Conservation (phyloP, 257 asterid species). For the Craterostigma plantagineum region DNA sequence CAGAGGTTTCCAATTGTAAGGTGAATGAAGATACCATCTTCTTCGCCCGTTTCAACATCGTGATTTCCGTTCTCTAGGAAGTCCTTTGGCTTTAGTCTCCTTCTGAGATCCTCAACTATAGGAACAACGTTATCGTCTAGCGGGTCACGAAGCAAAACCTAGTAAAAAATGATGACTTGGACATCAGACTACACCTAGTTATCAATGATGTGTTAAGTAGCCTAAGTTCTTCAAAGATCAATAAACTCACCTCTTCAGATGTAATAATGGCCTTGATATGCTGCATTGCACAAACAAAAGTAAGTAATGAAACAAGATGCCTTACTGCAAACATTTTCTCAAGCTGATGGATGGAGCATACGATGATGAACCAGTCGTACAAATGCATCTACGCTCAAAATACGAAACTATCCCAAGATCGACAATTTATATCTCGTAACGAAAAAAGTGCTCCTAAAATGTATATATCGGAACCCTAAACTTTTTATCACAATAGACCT, state of each 20-base stretch:
- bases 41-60: slow-evolving; percentile 48
- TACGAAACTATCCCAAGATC: too few relatives aligned
- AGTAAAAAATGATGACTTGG: not conserved
- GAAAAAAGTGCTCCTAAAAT: too few relatives aligned
- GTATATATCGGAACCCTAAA: too few relatives aligned
- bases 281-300: slow-evolving; percentile 25
- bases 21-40: slow-evolving; percentile 36
- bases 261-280: slow-evolving; percentile 81
- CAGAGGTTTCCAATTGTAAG: not conserved
- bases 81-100: slow-evolving; percentile 28
- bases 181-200: not conserved
- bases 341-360: too few relatives aligned
- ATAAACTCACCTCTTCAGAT: slow-evolving; percentile 45
- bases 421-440: too few relatives aligned
- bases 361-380: too few relatives aligned
- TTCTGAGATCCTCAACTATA: slow-evolving; percentile 53
- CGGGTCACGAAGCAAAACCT: slow-evolving; percentile 69
- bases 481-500: too few relatives aligned
- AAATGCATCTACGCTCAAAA: too few relatives aligned
- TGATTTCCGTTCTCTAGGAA: slow-evolving; percentile 22
- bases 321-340: too few relatives aligned
- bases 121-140: slow-evolving; percentile 47
- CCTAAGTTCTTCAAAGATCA: not conserved
- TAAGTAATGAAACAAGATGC: too few relatives aligned
- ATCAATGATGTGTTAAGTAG: not conserved